Conservation (phyloP, 768 basidiomycete genomes). For the Leucogyrophana mollusca region DNA sequence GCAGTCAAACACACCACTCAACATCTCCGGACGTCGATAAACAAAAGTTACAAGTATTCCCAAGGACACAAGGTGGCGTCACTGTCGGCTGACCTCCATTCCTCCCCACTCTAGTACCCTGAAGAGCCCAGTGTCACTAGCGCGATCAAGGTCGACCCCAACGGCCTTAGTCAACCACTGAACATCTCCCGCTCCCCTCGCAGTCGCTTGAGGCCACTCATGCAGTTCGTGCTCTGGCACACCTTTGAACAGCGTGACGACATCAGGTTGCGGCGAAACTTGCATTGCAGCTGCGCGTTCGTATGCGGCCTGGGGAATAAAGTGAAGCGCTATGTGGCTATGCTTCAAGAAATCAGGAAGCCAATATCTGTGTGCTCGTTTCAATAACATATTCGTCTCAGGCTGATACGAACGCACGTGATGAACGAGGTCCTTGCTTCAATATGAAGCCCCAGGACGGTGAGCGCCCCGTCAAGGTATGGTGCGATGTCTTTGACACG, state of each 20-base stretch:
- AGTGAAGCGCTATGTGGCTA: constrained; percentile 41
- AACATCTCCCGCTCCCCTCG: constrained; percentile 18
- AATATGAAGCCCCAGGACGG: constrained; percentile 35
- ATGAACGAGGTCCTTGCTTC: constrained; percentile 47
- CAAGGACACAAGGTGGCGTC: too few species aligned
- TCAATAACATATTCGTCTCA: too few species aligned
- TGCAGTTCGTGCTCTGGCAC: constrained; percentile 20
- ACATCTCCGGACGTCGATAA: too few species aligned
- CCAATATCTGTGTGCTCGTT: constrained; percentile 38
- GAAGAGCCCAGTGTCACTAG: constrained; percentile 28
- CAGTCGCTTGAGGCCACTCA: constrained; percentile 25
- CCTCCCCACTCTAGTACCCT: constrained; percentile 49
- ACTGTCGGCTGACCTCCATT: too few species aligned
- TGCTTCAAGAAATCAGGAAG: constrained; percentile 40
- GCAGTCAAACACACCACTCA: too few species aligned
- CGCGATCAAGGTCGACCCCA: constrained; percentile 28
- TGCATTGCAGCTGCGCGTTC: constrained; percentile 37
- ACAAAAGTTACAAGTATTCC: too few species aligned
- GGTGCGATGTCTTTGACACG: constrained; percentile 23
- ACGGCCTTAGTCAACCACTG: constrained; percentile 33
- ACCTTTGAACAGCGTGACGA: constrained; percentile 48
- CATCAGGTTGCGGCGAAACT: constrained; percentile 40
- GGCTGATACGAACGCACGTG: constrained; percentile 36
- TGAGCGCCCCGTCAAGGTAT: constrained; percentile 35
- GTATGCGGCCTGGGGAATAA: constrained; percentile 43